These are phyloP conservation scores for Nannochloris sp. DNA, from an alignment of 139 green algal species.

Conservation along the genomic window DNA sequence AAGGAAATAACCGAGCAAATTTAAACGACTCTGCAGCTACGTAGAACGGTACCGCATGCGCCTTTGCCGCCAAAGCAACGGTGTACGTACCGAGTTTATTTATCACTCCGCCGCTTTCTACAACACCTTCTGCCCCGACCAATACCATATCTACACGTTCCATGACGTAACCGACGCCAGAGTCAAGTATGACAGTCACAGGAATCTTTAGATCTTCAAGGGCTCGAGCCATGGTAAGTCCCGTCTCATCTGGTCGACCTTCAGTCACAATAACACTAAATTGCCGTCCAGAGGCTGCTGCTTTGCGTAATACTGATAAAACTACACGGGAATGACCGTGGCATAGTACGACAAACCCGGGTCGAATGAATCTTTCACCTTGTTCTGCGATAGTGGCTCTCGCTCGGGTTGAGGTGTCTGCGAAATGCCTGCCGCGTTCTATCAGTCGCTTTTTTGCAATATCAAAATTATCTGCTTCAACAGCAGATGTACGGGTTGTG, in stretches of 20 bases:
- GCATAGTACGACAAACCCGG: conserved; percentile 62
- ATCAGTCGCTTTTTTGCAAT: conserved; percentile 70
- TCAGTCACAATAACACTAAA: conserved; percentile 94
- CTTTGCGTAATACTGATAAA: conserved; percentile 66
- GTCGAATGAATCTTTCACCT: conserved; percentile 77
- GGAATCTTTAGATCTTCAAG: conserved; percentile 69
- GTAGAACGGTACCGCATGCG: conserved; percentile 82
- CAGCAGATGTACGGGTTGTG: conserved; percentile 73
- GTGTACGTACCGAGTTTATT: conserved; percentile 83
- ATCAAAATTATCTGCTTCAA: conserved; percentile 73
- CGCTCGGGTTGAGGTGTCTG: conserved; percentile 74
- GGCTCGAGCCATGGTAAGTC: conserved; percentile 61
- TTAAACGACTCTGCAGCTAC: conserved; percentile 94
- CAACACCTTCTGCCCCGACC: conserved; percentile 88
- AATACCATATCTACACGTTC: conserved; percentile 83
- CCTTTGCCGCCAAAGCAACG: conserved; percentile 60
- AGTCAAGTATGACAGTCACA: conserved; percentile 78
- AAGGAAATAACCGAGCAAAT: conserved; percentile 72
- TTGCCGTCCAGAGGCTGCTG: conserved; percentile 52
- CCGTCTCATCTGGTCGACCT: conserved; percentile 73
- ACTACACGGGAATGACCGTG: conserved; percentile 90
- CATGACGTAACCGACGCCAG: conserved; percentile 68
- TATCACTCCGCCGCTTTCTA: conserved; percentile 92
- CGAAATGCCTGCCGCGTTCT: conserved; percentile 43
- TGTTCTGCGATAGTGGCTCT: conserved; percentile 78